phyloP scores from a whole-genome alignment of 1,284 basidiomycete species.

The Phylloboletellus chloephorus region DNA sequence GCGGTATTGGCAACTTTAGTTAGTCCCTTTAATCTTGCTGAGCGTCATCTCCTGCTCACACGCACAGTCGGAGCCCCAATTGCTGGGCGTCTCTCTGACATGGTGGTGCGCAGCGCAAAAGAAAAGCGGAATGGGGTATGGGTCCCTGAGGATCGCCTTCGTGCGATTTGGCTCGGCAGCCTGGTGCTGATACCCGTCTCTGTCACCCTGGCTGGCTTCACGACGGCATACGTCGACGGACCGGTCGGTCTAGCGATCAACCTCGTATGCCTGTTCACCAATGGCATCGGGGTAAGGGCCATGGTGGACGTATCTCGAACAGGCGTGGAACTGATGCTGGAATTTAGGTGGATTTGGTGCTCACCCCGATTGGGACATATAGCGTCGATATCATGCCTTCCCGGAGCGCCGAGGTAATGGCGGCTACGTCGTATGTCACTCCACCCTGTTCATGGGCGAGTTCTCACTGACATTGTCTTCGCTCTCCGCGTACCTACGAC shows the following conservation, averaged over 20 bases:
- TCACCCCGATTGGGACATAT: slow-evolving; percentile 52
- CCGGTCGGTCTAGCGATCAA: slow-evolving; percentile 38
- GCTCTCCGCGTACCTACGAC: slow-evolving; percentile 13
- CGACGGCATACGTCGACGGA: slow-evolving; percentile 35
- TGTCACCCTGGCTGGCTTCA: slow-evolving; percentile 19
- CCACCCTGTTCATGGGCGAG: background rate
- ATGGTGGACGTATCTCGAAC: background rate
- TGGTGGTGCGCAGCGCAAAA: slow-evolving; percentile 41
- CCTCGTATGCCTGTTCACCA: slow-evolving; percentile 42
- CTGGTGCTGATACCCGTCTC: slow-evolving; percentile 38
- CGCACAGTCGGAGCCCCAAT: slow-evolving; percentile 46
- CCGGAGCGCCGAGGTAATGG: slow-evolving; percentile 49
- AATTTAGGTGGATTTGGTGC: slow-evolving; percentile 39
- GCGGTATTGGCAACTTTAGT: slow-evolving; percentile 59
- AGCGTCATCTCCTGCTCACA: background rate
- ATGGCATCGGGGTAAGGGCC: slow-evolving; percentile 49
- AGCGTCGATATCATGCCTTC: slow-evolving; percentile 50
- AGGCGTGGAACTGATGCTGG: background rate
- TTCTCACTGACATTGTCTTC: background rate
- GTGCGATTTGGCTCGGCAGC: slow-evolving; percentile 43
- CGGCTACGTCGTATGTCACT: slow-evolving; percentile 35
- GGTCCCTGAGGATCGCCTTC: slow-evolving; percentile 59
- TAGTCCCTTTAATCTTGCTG: slow-evolving; percentile 9
- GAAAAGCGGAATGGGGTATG: slow-evolving; percentile 43
- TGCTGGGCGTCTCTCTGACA: slow-evolving; percentile 50